Evolutionary conservation across 2,329 filamentous ascomycete species (phyloP), one percentile per base, ranked within the genome.

Genomic region (Aspergillus ochraceus): DNA sequence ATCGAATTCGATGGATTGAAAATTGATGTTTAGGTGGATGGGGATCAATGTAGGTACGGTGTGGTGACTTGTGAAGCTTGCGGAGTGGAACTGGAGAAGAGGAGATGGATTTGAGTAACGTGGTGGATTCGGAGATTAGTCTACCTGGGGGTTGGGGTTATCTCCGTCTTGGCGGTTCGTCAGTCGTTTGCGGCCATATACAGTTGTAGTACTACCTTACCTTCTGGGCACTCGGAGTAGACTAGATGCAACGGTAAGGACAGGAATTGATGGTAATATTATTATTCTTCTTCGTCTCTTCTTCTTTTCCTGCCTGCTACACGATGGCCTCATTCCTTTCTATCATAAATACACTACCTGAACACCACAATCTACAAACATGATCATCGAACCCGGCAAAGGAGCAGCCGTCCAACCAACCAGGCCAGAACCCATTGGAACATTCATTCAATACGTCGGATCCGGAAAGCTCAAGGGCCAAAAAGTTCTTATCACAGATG

Each of bases 401-500:
- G 71, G 54, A 57, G 14, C 66, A 57, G 17, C 66, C 71, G 0
- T 59, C 71, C 8, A 77, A 73, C 57, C 55, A 73, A 76, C 56
- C 72, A 75, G 72, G 30, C 58, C 76, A 6, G 74, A 77, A 39
- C 58, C 64, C 1, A 57, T 57, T 6, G 68, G 59, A 0, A 57
- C 58, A 0, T 72, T 75, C 22, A 51, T 68, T 6, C 75, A 78
- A 55, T 80, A 80, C 68, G 60, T 71, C 24, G 81, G 81, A 0
- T 80, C 80, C 1, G 77, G 76, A 17, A 85, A 84, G 62, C 70
- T 86, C 50, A 77, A 77, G 36, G 79, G 77, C 8, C 79, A 77
- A 66, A 84, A 83, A 47, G 81, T 79, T 2, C 66, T 86, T 8
- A 83, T 86, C 60, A 86, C 83, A 0, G 83, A 83, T 2, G 84